phyloP scores from a whole-genome alignment of 495 filamentous ascomycete species.

The Chaetomium cochliodes region DNA sequence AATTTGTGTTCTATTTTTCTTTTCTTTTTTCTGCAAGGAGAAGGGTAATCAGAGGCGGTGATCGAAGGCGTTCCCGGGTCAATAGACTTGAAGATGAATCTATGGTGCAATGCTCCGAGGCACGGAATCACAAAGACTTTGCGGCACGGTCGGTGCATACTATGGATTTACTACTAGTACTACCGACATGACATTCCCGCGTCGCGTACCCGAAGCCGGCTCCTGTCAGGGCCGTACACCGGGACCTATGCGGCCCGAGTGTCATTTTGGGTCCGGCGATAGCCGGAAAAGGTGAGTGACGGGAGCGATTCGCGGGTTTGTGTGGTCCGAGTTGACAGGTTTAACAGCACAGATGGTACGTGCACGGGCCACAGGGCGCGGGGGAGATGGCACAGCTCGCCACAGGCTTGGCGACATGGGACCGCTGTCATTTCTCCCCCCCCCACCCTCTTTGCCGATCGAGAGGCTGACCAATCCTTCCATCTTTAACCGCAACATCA shows the following conservation, averaged over 20 bases:
- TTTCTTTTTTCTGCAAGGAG: background rate
- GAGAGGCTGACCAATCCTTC: constrained; percentile 8
- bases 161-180: no score
- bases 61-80: constrained; percentile 11
- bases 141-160: background rate
- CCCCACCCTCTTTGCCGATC: background rate
- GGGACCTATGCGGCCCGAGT: background rate
- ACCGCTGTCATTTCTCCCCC: background rate
- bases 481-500: background rate
- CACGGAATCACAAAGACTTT: background rate
- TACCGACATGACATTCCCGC: background rate
- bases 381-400: background rate
- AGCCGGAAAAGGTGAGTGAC: background rate
- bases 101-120: constrained; percentile 2
- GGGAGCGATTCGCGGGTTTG: background rate
- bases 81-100: constrained; percentile 12
- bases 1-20: background rate
- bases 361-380: background rate
- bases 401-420: constrained; percentile 14
- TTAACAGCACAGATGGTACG: background rate
- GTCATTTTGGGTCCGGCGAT: background rate
- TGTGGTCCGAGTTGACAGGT: background rate
- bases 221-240: background rate
- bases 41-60: background rate
- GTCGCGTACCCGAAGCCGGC: background rate